Evolutionary conservation across 2,329 filamentous ascomycete species (phyloP).

Genomic region (Orbilia quercus): DNA sequence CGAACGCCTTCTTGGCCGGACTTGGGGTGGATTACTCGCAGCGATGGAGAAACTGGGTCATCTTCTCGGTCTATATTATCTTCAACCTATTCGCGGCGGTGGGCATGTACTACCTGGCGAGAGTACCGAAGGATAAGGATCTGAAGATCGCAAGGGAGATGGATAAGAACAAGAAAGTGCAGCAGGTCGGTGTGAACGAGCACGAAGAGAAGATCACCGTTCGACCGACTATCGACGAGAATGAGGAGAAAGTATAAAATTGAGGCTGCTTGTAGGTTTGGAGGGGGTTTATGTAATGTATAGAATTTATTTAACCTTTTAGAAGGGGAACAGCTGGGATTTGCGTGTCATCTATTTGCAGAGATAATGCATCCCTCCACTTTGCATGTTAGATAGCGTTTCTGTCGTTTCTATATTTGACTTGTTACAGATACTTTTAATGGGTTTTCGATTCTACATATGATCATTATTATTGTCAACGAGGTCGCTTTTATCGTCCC

Average conservation of each 20-base stretch:
- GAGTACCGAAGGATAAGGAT: conserved; percentile 65
- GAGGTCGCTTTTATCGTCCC: background rate
- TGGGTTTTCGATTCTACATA: background rate
- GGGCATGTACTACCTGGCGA: conserved; percentile 69
- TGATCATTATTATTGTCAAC: background rate
- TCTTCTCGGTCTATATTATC: conserved; percentile 71
- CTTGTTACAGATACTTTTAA: background rate
- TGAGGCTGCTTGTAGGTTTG: background rate
- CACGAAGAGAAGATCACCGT: conserved; percentile 49
- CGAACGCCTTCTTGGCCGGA: conserved; percentile 67
- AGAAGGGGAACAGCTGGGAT: too few relatives aligned
- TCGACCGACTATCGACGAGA: background rate
- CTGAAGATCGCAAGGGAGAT: conserved; percentile 40
- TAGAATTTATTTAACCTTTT: conserved; percentile 4
- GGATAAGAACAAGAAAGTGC: conserved; percentile 55
- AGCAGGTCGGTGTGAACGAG: conserved; percentile 48
- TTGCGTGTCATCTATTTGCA: too few relatives aligned
- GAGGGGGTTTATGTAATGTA: conserved; percentile 2
- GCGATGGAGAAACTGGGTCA: conserved; percentile 76
- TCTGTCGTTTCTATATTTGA: background rate
- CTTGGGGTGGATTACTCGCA: conserved; percentile 69
- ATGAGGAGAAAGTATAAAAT: conserved; percentile 9
- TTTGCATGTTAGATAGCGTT: background rate
- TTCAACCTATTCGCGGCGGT: conserved; percentile 72
- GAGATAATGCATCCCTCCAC: too few relatives aligned